phyloP scores from a whole-genome alignment of 306 rosid species.

The Astragalus membranaceus region DNA sequence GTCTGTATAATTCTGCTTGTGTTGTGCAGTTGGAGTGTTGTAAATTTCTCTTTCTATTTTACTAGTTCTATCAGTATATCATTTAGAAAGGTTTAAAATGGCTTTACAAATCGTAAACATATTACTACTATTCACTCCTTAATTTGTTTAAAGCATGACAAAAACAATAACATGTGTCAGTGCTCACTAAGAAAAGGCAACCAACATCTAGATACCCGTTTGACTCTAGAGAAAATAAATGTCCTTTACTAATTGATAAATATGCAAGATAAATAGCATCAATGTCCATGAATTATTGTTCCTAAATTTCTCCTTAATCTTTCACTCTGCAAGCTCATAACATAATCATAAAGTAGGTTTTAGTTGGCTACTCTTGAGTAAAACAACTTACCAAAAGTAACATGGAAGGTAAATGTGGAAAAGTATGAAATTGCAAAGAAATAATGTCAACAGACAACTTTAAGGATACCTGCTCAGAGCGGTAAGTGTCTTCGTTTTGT shows the following conservation, averaged over 20 bases:
- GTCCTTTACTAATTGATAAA: neutral
- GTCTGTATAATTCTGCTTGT: too few relatives aligned
- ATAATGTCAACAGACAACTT: neutral
- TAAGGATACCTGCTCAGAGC: slow-evolving; percentile 74
- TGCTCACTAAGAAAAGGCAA: slow-evolving; percentile 5
- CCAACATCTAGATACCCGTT: slow-evolving; percentile 6
- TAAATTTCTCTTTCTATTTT: too few relatives aligned
- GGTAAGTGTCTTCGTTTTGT: slow-evolving; percentile 75
- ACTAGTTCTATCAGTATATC: too few relatives aligned
- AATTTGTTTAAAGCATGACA: neutral
- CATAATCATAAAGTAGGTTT: neutral
- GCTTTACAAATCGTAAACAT: neutral
- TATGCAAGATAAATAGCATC: neutral
- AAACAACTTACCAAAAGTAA: neutral
- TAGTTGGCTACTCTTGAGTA: slow-evolving; percentile 5
- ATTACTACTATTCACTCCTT: neutral
- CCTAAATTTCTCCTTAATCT: neutral
- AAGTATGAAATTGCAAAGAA: slow-evolving; percentile 21
- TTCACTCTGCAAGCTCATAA: neutral
- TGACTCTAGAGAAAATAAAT: neutral
- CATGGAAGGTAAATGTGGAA: neutral
- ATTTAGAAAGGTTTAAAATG: neutral
- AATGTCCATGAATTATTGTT: slow-evolving; percentile 1
- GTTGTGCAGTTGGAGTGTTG: too few relatives aligned
- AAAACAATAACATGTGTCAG: neutral